Base-by-base conservation (phyloP, 1,284 basidiomycete species). In the Caloboletus inedulis region DNA sequence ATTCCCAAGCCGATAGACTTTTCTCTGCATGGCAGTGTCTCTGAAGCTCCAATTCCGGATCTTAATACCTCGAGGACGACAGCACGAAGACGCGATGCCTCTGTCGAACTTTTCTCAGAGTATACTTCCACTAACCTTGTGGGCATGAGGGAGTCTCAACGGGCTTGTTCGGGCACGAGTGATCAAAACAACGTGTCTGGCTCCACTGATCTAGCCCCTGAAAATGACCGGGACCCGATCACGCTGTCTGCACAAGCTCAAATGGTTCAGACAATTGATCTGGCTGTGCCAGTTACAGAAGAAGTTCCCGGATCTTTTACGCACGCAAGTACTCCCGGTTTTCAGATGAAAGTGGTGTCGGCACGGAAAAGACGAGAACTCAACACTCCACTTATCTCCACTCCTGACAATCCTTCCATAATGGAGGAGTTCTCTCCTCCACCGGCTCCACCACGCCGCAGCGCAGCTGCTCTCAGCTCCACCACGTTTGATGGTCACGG, bases 401-500 rank as follows among this genome's bases (percentile, higher is more conserved):
- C 42, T 14, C 21, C 25, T 6, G 46, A 43, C 16, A 40, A 43
- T 39, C 16, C 31, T 59, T 37, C 48, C 33, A 27, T 43, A 29
- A 21, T 41, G 37, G 45, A 34, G 0, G 16, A 4, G 7, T 31
- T 35, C 30, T 52, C 53, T 40, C 35, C 23, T 7, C 37, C 51
- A 33, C 40, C 8, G 4, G 13, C 30, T 45, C 49, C 46, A 29
- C 41, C 49, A 35, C 31, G 19, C 49, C 19, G 30, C 42, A 46
- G 46, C 19, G 16, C 19, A 44, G 39, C 43, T 29, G 13, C 41
- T 43, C 14, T 18, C 37, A 7, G 49, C 50, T 44, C 64, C 47
- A 58, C 54, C 37, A 33, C 42, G 16, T 27, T 23, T 7, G 45
- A 62, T 51, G 42, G 7, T 53, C 58, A 62, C 51, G 25, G 31